A percentile compares a stretch with the other conserved stretches of the same genome.
phyloP scores from a whole-genome alignment of 2,329 filamentous ascomycete genomes.

The Aureobasidium pullulans region DNA sequence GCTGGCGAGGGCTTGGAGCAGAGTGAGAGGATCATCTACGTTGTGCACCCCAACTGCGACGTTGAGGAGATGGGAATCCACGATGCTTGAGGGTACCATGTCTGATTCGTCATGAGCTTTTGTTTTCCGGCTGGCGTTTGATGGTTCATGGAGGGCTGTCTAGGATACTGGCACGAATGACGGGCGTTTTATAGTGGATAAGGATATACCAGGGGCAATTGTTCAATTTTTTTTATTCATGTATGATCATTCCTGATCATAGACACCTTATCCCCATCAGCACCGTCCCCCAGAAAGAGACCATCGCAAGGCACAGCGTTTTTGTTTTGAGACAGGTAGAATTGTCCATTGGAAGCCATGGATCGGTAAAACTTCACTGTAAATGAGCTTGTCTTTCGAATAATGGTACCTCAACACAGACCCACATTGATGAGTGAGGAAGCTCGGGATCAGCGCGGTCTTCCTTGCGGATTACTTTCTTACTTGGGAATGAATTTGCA shows the following conservation, averaged over 20 bases:
- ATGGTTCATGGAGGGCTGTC: background rate
- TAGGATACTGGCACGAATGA: background rate
- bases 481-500: too few species aligned
- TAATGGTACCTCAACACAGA: too few species aligned
- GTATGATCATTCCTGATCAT: background rate
- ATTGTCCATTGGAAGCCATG: too few species aligned
- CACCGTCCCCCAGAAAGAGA: too few species aligned
- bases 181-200: background rate
- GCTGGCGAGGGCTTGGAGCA: slow-evolving; percentile 50
- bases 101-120: background rate
- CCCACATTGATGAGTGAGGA: too few species aligned
- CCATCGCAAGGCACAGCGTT: too few species aligned
- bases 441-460: too few species aligned
- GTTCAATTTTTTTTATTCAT: background rate
- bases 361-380: too few species aligned
- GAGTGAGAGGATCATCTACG: slow-evolving; percentile 62
- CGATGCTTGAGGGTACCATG: background rate
- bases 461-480: too few species aligned
- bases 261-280: background rate
- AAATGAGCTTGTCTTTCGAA: too few species aligned
- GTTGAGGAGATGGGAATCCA: slow-evolving; percentile 50
- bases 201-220: background rate
- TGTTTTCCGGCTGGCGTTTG: background rate
- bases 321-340: too few species aligned
- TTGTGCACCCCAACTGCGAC: slow-evolving; percentile 89